Base-by-base conservation (phyloP, 2,329 filamentous ascomycete genomes). In the Dothistroma pini region DNA sequence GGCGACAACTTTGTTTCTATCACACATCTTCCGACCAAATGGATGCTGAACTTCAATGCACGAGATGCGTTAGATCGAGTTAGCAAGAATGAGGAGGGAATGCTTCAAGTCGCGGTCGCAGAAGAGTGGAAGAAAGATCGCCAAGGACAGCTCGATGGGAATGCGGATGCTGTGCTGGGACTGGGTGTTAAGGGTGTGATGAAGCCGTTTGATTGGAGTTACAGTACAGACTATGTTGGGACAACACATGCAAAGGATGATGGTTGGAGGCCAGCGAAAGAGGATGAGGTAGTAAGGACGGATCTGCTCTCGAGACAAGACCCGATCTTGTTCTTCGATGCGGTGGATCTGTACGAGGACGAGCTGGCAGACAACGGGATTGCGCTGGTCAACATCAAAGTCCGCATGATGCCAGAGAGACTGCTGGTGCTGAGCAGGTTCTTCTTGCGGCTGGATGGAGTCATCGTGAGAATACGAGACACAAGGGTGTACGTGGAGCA, bases 311-410 rank as follows among this genome's bases (percentile, higher is more conserved):
- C 89, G 74, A 86, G 90, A 34, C 89, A 91, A 14, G 95, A 99
- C 74, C 95, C 95, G 0, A 99, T 99, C 66, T 79, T 96, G 5
- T 97, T 97, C 82, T 96, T 96, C 74, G 93, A 97, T 78, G 92
- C 97, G 70, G 91, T 99, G 44, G 87, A 97, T 69, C 83, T 99
- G 53, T 99, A 96, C 75, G 95, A 99, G 79, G 96, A 96, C 78
- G 95, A 99, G 80, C 84, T 99, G 52, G 95, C 96, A 63, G 95
- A 99, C 76, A 99, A 99, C 73, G 95, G 95, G 63, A 95, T 97
- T 69, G 91, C 91, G 32, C 84, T 97, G 73, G 82, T 96, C 61
- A 96, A 88, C 64, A 91, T 89, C 77, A 99, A 99, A 80, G 80
- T 97, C 55, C 84, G 95, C 62, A 93, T 97, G 59, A 97, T 97